Evolutionary conservation across 1,284 basidiomycete species (phyloP).

Genomic region (Ustilago crameri): DNA sequence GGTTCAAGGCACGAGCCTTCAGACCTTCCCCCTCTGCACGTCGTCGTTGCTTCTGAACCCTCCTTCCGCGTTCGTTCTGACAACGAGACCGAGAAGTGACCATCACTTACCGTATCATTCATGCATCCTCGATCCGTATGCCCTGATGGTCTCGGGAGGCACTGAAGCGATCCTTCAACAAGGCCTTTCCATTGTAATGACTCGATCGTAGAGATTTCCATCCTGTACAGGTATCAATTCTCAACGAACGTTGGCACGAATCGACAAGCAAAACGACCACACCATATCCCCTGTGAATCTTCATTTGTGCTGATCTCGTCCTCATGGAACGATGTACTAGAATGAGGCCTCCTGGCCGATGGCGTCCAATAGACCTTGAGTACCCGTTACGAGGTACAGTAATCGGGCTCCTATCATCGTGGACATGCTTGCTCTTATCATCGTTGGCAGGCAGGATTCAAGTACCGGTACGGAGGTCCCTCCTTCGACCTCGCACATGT

Average conservation of each 20-base stretch:
- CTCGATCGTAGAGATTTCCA: too few relatives aligned
- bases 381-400: not conserved
- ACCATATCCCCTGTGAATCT: too few relatives aligned
- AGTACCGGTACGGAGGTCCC: conserved; percentile 22
- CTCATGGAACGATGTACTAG: too few relatives aligned
- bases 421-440: not conserved
- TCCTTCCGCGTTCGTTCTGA: too few relatives aligned
- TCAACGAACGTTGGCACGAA: too few relatives aligned
- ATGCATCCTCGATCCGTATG: conserved; percentile 7
- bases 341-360: too few relatives aligned
- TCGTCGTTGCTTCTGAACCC: not conserved
- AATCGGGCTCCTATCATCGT: not conserved
- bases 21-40: not conserved
- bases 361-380: too few relatives aligned
- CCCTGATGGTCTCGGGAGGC: conserved; percentile 9
- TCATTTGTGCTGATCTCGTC: too few relatives aligned
- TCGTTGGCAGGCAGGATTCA: too few relatives aligned
- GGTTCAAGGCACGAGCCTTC: too few relatives aligned
- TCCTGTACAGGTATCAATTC: too few relatives aligned
- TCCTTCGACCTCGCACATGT: conserved; percentile 15
- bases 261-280: too few relatives aligned
- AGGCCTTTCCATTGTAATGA: conserved; percentile 1
- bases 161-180: conserved; percentile 5
- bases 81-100: not conserved
- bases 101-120: not conserved